Conservation (phyloP, 2,329 filamentous ascomycete genomes). For the Colletotrichum trifolii region DNA sequence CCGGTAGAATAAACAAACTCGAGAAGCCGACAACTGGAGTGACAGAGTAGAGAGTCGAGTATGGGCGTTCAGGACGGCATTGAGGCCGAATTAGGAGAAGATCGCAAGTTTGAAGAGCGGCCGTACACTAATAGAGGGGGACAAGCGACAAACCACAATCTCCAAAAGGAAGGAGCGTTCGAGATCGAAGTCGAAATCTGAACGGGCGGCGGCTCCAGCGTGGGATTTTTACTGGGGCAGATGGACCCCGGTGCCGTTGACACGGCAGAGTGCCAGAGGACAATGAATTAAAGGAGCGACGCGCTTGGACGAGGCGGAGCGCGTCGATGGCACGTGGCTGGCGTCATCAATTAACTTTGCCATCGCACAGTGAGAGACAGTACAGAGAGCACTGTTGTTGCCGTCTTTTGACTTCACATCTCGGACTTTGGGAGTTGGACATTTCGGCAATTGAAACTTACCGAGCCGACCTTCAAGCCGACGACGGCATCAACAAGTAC, state of each 20-base stretch:
- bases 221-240: conserved; percentile 36
- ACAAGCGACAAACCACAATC: no score
- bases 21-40: no score
- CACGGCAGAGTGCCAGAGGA: conserved; percentile 23
- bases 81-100: neutral
- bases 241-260: conserved; percentile 30
- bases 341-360: conserved; percentile 34
- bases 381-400: conserved; percentile 4
- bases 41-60: no score
- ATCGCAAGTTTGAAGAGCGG: conserved; percentile 5
- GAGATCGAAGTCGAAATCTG: conserved; percentile 25
- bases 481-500: conserved; percentile 2
- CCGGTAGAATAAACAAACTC: neutral
- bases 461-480: neutral
- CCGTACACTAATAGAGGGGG: neutral
- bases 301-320: conserved; percentile 30
- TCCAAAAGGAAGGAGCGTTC: conserved; percentile 19
- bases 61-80: neutral
- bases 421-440: neutral
- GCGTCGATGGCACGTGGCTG: conserved; percentile 33
- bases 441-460: neutral
- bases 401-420: conserved; percentile 30
- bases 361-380: conserved; percentile 1
- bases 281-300: neutral
- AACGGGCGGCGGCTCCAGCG: conserved; percentile 16